Base-by-base conservation (phyloP, 805 yeast genomes). In the Saturnispora bothae region DNA sequence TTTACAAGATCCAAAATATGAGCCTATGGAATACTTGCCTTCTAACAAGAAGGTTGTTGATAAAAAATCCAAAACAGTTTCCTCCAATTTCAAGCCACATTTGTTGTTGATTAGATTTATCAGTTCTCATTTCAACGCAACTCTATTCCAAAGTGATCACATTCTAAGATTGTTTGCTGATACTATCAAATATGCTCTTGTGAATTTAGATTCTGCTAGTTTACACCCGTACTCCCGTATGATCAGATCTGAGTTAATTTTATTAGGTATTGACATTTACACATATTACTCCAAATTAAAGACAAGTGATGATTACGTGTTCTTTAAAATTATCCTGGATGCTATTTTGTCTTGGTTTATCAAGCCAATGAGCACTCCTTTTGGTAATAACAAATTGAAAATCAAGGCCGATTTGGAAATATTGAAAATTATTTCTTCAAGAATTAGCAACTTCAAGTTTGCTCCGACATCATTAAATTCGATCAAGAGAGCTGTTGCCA, bases 21-120 rank as follows among this genome's bases (percentile, higher is more conserved):
- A 72, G 45, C 68, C 66, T 36, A 92, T 92, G 98, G 92, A 83
- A 45, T 92, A 92, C 50, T 63, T 86, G 1, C 96, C 98, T 9
- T 77, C 94, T 33, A 78, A 81, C 58, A 78, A 75, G 47, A 64
- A 65, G 32, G 66, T 64, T 5, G 67, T 78, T 6, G 71, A 71
- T 38, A 73, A 69, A 43, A 59, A 63, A 25, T 76, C 84, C 0
- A 56, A 59, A 2, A 46, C 54, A 2, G 75, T 78, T 1, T 65
- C 69, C 4, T 61, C 66, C 36, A 55, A 65, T 4, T 61, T 73
- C 43, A 59, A 76, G 38, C 83, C 94, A 0, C 96, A 92, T 54
- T 57, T 73, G 29, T 68, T 70, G 41, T 66, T 92, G 20, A 73
- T 84, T 33, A 63, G 73, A 37, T 69, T 86, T 51, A 68, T 92